Evolutionary conservation across 306 rosid genomes (phyloP).

Genomic region (Dryas alaskensis): DNA sequence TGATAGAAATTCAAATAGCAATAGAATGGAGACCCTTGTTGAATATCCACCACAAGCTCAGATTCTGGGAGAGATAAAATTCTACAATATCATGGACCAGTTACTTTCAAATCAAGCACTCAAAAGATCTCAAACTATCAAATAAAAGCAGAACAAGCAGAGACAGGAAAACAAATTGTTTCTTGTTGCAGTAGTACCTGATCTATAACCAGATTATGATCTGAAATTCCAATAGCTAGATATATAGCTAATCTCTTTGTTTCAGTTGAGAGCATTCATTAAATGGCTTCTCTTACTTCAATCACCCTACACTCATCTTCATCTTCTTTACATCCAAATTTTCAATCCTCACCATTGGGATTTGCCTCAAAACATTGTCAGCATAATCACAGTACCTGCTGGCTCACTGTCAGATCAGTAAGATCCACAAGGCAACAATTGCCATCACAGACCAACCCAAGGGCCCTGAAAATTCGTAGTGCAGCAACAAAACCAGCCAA

Average conservation of each 20-base stretch:
- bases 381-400: conserved; percentile 39
- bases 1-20: conserved; percentile 41
- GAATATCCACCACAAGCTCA: conserved; percentile 64
- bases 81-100: conserved; percentile 27
- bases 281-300: conserved; percentile 65
- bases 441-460: conserved; percentile 32
- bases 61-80: conserved; percentile 55
- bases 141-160: conserved; percentile 10
- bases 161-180: conserved; percentile 3
- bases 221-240: neutral
- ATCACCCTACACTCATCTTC: conserved; percentile 48
- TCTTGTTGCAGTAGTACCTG: conserved; percentile 2
- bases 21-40: neutral
- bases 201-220: neutral
- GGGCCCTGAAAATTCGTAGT: conserved; percentile 50
- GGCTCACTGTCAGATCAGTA: conserved; percentile 39
- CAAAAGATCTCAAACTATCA: conserved; percentile 9
- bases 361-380: conserved; percentile 44
- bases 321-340: conserved; percentile 18
- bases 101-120: conserved; percentile 18
- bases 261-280: neutral
- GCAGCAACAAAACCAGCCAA: conserved; percentile 85
- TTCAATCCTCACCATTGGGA: conserved; percentile 6
- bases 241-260: neutral
- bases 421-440: conserved; percentile 36